Conservation (phyloP, 306 rosid genomes). For the Nissolia schottii region DNA sequence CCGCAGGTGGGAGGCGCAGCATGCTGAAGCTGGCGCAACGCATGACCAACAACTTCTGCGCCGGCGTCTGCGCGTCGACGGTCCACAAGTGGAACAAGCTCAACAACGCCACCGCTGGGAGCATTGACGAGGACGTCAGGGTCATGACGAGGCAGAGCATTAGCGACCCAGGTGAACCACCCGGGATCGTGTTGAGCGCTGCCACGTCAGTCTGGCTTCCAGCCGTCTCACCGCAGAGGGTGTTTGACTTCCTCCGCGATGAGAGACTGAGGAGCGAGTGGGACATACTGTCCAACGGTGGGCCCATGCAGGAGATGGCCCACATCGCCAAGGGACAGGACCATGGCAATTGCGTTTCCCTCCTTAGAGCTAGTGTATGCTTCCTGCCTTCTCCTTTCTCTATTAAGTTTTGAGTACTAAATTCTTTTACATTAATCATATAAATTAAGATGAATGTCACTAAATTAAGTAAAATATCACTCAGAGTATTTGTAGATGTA, state of each 20-base stretch:
- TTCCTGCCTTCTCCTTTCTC: neutral
- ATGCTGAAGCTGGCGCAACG: constrained; percentile 94
- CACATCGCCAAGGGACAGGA: constrained; percentile 92
- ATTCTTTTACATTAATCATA: no score
- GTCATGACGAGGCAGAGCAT: constrained; percentile 94
- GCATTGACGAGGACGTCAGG: constrained; percentile 78
- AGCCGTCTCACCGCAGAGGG: constrained; percentile 47
- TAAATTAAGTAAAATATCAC: no score
- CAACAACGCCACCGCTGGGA: constrained; percentile 35
- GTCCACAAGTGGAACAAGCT: constrained; percentile 96
- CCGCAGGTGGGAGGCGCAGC: constrained; percentile 69
- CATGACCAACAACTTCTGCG: constrained; percentile 95
- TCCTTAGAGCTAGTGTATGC: constrained; percentile 69
- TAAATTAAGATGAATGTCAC: no score
- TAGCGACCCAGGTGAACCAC: constrained; percentile 93
- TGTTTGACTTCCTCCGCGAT: constrained; percentile 79
- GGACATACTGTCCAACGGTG: constrained; percentile 95
- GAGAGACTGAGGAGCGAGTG: constrained; percentile 87
- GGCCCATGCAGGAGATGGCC: constrained; percentile 99
- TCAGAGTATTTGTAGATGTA: no score
- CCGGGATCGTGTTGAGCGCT: constrained; percentile 90
- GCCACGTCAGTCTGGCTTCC: constrained; percentile 96
- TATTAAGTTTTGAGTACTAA: neutral
- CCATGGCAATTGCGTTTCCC: constrained; percentile 87
- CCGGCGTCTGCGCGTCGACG: constrained; percentile 91